Evolutionary conservation across 1,284 basidiomycete genomes (phyloP), one percentile per base, ranked within the genome.

Genomic region (Trametes hirsuta): DNA sequence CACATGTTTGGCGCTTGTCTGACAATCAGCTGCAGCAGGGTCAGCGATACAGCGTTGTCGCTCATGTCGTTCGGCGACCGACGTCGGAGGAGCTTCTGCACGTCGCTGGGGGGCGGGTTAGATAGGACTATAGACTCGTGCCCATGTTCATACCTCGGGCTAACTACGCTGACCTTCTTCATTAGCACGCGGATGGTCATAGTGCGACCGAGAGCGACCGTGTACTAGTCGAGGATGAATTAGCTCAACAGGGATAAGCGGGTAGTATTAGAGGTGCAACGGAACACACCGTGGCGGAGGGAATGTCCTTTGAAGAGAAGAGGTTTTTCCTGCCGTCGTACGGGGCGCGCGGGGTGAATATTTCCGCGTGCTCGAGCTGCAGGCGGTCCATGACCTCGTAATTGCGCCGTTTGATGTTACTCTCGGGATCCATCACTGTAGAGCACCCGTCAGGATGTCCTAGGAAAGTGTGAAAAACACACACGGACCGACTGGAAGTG

Each of bases 1-100:
- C 18, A 70, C 64, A 69, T 58, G 45, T 72, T 72, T 3, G 70
- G 64, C 6, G 67, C 67, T 44, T 72, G 71, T 1, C 68, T 61
- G 0, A 72, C 57, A 24, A 71, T 63, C 4, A 72, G 58, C 47
- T 72, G 71, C 1, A 72, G 47, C 21, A 72, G 49, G 48, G 65
- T 69, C 0, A 69, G 54, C 4, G 66, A 60, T 59, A 65, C 64
- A 0, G 58, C 34, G 47, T 63, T 68, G 15, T 57, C 30, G 51
- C 30, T 54, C 18, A 47, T n/a, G 42, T 55, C 51, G 30, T 37
- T 22, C 14, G 47, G 54, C 12, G 22, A 12, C 47, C 47, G 37
- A 21, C 18, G 51, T 5, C 51, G 59, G 8, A 47, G 54, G 14
- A 64, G 59, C 51, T 51, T 55, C 14, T 35, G 45, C 0, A 64